A percentile compares a stretch with the other conserved stretches of the same genome.
Conservation (phyloP, 2,329 filamentous ascomycete species). For the Colletotrichum acutatum region DNA sequence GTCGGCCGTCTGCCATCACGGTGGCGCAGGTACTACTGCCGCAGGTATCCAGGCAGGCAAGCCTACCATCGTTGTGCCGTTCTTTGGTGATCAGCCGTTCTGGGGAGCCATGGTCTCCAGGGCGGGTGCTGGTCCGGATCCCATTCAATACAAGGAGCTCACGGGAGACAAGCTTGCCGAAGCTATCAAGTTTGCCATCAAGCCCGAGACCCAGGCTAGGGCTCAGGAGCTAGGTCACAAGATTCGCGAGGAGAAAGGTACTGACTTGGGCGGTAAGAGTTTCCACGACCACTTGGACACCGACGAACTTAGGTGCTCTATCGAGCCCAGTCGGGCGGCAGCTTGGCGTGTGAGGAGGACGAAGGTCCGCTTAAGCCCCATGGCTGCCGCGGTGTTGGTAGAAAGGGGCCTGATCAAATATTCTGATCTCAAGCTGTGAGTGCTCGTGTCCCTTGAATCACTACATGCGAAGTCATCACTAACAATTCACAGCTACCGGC, state of each 20-base stretch:
- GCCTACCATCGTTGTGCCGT: constrained; percentile 86
- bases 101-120: constrained; percentile 82
- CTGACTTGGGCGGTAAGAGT: constrained; percentile 70
- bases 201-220: constrained; percentile 67
- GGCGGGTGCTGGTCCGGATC: constrained; percentile 77
- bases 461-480: neutral
- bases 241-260: constrained; percentile 75
- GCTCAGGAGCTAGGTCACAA: constrained; percentile 68
- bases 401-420: constrained; percentile 73
- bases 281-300: constrained; percentile 79
- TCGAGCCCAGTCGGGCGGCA: constrained; percentile 75
- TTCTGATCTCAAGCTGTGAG: constrained; percentile 78
- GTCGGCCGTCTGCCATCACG: constrained; percentile 86
- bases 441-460: constrained; percentile 7
- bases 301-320: constrained; percentile 74
- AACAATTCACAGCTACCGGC: constrained; percentile 53
- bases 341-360: constrained; percentile 80
- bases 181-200: constrained; percentile 70
- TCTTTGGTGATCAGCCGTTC: constrained; percentile 88
- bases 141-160: constrained; percentile 75
- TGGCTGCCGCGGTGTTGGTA: constrained; percentile 78
- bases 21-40: constrained; percentile 88
- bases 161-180: constrained; percentile 73
- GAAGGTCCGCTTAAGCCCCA: constrained; percentile 73
- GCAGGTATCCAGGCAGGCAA: constrained; percentile 84